These are phyloP conservation scores for Claviceps purpurea DNA, from an alignment of 2,329 filamentous ascomycete genomes.

Conservation along the genomic window DNA sequence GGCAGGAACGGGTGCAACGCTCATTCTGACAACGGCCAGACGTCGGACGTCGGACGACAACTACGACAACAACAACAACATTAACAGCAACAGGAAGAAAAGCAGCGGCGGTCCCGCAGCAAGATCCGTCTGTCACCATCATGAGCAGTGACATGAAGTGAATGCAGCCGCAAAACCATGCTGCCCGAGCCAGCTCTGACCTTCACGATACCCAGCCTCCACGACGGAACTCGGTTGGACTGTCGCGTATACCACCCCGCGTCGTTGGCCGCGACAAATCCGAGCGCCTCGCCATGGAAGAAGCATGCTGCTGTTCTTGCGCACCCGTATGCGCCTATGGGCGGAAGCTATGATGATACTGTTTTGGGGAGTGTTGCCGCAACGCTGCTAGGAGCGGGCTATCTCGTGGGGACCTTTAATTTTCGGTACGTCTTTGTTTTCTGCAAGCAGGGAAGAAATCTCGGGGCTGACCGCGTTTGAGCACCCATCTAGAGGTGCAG, in stretches of 20 bases:
- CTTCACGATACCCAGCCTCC: conserved; percentile 72
- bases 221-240: conserved; percentile 63
- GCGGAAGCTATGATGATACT: conserved; percentile 72
- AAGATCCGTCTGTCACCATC: neutral
- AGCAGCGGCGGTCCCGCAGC: too few relatives aligned
- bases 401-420: conserved; percentile 77
- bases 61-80: too few relatives aligned
- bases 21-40: too few relatives aligned
- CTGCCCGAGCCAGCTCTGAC: conserved; percentile 45
- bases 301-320: conserved; percentile 54
- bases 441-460: neutral
- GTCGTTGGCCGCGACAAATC: conserved; percentile 24
- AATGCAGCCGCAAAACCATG: conserved; percentile 19
- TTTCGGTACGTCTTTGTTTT: conserved; percentile 49
- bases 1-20: too few relatives aligned
- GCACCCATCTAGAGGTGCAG: conserved; percentile 51
- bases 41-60: too few relatives aligned
- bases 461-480: neutral
- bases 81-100: too few relatives aligned
- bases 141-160: neutral
- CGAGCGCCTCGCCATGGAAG: conserved; percentile 25
- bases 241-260: conserved; percentile 71
- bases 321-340: conserved; percentile 82
- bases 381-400: conserved; percentile 56
- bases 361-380: conserved; percentile 55